Evolutionary conservation across 768 basidiomycete species (phyloP), one percentile per base, ranked within the genome.

Genomic region (Suillus discolor): DNA sequence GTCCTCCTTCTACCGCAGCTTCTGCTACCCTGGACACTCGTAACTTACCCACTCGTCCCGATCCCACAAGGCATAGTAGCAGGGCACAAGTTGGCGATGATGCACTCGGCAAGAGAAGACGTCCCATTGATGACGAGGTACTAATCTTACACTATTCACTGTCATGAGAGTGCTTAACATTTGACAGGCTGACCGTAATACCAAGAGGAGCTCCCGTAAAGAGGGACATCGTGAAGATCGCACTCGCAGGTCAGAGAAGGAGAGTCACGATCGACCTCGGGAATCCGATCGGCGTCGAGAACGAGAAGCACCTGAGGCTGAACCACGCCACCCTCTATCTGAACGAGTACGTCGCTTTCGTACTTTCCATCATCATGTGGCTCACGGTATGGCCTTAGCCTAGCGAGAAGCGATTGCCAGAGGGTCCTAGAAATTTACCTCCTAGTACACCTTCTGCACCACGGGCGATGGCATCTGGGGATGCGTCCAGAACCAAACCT

Each of bases 201-300:
- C 88, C n/a, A 94, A 94, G 75, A 89, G 92, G n/a, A 85, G 86
- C 65, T 89, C 92, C 65, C 87, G 92, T 59, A 91, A 91, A 73
- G 91, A 93, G 3, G 77, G 85, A 38, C 90, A 92, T 71, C 87
- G 91, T 59, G 92, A 93, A 63, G 92, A 93, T 45, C 84, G 91
- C 42, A 79, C 79, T 67, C 87, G 91, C 34, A 86, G 91, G 62
- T 79, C 81, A 15, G 92, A 92, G 53, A 91, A 91, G 73, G 91
- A 92, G 55, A 75, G 82, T 34, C 85, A 88, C 65, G 90, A 92
- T 38, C 83, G 90, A 57, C 80, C 77, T 36, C 85, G 89, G 63
- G 92, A 93, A 28, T 85, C 88, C 3, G 84, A 91, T 67, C 82
- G 92, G 63, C 84, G 90, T 51, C 78, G 84, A 60, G 91, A 92